Evolutionary conservation across 768 basidiomycete species (phyloP).

Genomic region (Saitozyma podzolica): DNA sequence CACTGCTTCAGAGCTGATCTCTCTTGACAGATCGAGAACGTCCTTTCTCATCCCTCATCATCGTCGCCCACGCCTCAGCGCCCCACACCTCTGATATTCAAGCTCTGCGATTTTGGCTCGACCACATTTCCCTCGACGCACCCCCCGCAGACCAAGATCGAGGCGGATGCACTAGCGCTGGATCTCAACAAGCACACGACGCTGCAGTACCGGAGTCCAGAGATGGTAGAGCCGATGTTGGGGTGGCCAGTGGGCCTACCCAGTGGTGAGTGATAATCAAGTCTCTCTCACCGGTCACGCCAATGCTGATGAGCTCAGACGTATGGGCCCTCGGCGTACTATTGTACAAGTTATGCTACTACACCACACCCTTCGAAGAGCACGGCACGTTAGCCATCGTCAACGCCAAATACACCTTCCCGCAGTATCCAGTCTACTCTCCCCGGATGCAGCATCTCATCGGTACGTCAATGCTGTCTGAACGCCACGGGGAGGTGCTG

Average conservation of each 20-base stretch:
- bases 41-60: conserved; percentile 59
- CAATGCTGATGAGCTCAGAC: conserved; percentile 55
- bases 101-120: conserved; percentile 97
- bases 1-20: conserved; percentile 5
- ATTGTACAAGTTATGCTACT: conserved; percentile 97
- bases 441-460: conserved; percentile 77
- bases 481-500: not conserved
- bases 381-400: conserved; percentile 94
- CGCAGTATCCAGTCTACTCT: conserved; percentile 84
- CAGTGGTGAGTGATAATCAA: conserved; percentile 34
- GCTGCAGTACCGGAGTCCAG: conserved; percentile 95
- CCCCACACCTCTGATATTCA: conserved; percentile 77
- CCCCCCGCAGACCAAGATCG: conserved; percentile 74
- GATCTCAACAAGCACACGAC: conserved; percentile 95
- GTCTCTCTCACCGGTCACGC: not conserved
- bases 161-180: conserved; percentile 81
- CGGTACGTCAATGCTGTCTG: conserved; percentile 56
- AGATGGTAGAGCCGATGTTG: conserved; percentile 78
- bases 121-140: conserved; percentile 70
- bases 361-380: conserved; percentile 98
- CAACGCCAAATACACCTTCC: conserved; percentile 91
- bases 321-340: conserved; percentile 97
- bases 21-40: conserved; percentile 75
- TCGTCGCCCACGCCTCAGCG: conserved; percentile 55
- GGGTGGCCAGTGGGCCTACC: conserved; percentile 50